These are phyloP conservation scores for Quercus gilva DNA, from an alignment of 306 rosid genomes.

Conservation along the genomic window DNA sequence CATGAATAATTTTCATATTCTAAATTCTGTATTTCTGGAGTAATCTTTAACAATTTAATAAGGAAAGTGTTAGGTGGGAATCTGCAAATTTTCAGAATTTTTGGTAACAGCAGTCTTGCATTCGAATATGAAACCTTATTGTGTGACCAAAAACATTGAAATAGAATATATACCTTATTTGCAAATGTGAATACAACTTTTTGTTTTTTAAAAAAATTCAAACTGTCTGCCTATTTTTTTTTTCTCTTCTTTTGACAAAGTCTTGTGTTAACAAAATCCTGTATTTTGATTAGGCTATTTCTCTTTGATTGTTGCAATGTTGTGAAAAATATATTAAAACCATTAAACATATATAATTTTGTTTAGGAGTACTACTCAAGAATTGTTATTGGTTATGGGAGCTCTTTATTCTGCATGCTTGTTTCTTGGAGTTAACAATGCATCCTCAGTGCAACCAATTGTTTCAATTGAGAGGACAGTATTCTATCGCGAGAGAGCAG, in stretches of 20 bases:
- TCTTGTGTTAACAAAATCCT: neutral
- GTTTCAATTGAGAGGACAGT: constrained; percentile 94
- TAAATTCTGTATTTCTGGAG: neutral
- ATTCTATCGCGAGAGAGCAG: constrained; percentile 83
- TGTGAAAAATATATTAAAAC: neutral
- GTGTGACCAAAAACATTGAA: neutral
- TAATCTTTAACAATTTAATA: neutral
- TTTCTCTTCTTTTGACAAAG: neutral
- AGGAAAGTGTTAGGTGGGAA: neutral
- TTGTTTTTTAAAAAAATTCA: neutral
- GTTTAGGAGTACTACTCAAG: constrained; percentile 56
- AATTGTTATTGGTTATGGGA: constrained; percentile 71
- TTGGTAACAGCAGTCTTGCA: neutral
- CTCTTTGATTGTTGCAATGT: neutral
- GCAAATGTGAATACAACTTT: neutral
- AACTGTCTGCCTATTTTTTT: neutral
- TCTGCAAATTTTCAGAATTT: neutral
- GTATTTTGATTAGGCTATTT: neutral
- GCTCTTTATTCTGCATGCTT: constrained; percentile 75
- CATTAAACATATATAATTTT: constrained; percentile 9
- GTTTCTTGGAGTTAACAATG: constrained; percentile 81
- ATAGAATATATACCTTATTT: no score
- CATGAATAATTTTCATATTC: neutral
- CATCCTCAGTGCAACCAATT: constrained; percentile 89
- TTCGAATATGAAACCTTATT: neutral